Evolutionary conservation across 169 alveolate genomes (phyloP), one percentile per base, ranked within the genome.

Genomic region (Eimeria zaria): DNA sequence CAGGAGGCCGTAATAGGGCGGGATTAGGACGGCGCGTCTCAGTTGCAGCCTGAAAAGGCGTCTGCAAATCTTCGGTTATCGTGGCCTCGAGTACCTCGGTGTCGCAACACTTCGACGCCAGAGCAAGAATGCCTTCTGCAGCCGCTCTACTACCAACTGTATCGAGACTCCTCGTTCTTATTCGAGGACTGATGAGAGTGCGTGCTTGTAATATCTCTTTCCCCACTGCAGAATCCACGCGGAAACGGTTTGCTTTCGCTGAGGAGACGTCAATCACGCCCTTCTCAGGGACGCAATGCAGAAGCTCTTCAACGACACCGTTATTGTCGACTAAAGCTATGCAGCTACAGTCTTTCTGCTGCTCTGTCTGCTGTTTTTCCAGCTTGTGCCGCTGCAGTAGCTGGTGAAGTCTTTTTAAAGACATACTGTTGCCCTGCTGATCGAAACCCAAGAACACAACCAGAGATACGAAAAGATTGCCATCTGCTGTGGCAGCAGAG

Each of bases 401-500:
- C 80, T 39, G 67, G 55, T 60, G 91, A 30, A 87, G 93, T 30
- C 93, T 58, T 46, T 87, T 20, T 18, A 27, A 39, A 1, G 81
- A 9, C n/a, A 87, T n/a, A 7, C 41, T 30, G 60, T 14, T 24
- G 41, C 93, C 93, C 24, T n/a, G 81, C 48, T 24, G 16, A 46
- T 62, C 83, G 44, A 39, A 48, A 20, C 93, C 93, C 83, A 27
- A 62, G 20, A 62, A 67, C n/a, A 62, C 80, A 60, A 87, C 62
- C 58, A 62, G n/a, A 41, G 93, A n/a, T 0, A 83, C 93, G 33
- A 22, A 27, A 8, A 24, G 48, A 53, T 27, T 5, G 64, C 44
- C 30, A 48, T 46, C 22, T 48, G 88, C 67, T 5, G 88, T 11
- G 88, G n/a, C 83, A 22, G n/a, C 83, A 27, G 27, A 16, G 78